Evolutionary conservation across 495 filamentous ascomycete species (phyloP), one percentile per base, ranked within the genome.

Genomic region (Penicillium nucicola): DNA sequence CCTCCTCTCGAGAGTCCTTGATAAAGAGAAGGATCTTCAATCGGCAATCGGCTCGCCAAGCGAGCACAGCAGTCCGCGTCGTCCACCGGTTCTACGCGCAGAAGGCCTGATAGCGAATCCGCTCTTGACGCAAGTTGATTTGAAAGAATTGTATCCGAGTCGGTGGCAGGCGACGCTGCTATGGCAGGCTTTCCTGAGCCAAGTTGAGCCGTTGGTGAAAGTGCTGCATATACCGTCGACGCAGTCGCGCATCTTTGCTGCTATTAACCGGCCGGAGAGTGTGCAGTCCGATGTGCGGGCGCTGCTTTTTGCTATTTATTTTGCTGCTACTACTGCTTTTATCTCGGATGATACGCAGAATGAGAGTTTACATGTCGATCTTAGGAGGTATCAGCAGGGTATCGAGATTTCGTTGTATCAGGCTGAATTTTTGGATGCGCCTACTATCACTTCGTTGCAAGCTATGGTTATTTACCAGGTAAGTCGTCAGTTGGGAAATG

Each of bases 301-400:
- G 20, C 52, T 77, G 18, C 57, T 77, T n/a, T 75, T 77, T 50
- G 61, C 74, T 0, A 67, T 77, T 6, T 77, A 72, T 50, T 77
- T 70, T 39, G 56, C 62, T 19, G 71, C 69, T 9, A 60, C 70
- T 0, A 76, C 70, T 5, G 58, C 64, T 12, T 37, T 77, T 1
- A 55, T 56, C 15, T 37, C 55, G 2, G 62, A 64, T 40, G 65
- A 72, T 20, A 49, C 65, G 3, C 52, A 52, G 0, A 65, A 62
- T 11, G 53, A 66, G 37, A 45, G 57, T 4, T 54, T 61, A 28
- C 54, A 60, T 15, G 15, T 58, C 1, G 62, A 65, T 17, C 47
- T 77, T 34, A 54, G 56, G 19, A 58, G 53, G 37, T 72, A 64
- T 37, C 61, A 70, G 36, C 50, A 57, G 15, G 69, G 67, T 0